These are phyloP conservation scores for Fagus sylvatica DNA, from an alignment of 306 rosid species.

Conservation along the genomic window DNA sequence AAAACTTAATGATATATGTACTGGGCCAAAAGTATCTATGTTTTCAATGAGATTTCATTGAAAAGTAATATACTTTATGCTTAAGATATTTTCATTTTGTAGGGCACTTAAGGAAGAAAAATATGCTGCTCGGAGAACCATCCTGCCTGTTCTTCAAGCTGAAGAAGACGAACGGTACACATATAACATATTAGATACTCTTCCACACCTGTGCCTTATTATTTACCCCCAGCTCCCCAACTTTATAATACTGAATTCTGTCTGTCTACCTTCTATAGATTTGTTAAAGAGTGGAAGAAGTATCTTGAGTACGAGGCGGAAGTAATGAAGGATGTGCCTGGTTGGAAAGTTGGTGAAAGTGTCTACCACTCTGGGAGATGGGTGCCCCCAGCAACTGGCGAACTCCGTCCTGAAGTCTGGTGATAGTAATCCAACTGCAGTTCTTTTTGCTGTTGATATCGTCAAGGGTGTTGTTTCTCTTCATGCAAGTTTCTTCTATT, in stretches of 20 bases:
- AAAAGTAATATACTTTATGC: slow-evolving; percentile 4
- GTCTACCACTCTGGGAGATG: slow-evolving; percentile 95
- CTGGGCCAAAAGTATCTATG: not conserved
- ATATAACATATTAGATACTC: not conserved
- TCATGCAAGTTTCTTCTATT: slow-evolving; percentile 30
- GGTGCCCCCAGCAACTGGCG: slow-evolving; percentile 94
- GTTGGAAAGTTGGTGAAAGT: slow-evolving; percentile 96
- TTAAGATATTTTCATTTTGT: slow-evolving; percentile 21
- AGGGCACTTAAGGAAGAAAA: slow-evolving; percentile 95
- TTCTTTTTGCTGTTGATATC: not conserved
- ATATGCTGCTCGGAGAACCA: slow-evolving; percentile 87
- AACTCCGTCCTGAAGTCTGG: slow-evolving; percentile 97
- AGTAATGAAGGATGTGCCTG: slow-evolving; percentile 98
- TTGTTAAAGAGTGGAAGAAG: slow-evolving; percentile 91
- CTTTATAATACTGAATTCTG: slow-evolving; percentile 3
- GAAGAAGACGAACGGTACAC: slow-evolving; percentile 96
- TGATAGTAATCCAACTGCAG: slow-evolving; percentile 44
- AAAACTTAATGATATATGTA: not conserved
- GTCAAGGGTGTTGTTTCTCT: slow-evolving; percentile 22
- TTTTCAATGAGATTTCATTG: slow-evolving; percentile 8
- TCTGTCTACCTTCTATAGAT: slow-evolving; percentile 49
- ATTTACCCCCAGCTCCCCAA: not conserved
- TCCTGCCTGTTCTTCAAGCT: slow-evolving; percentile 91
- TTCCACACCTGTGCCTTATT: not conserved
- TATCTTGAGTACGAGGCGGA: slow-evolving; percentile 96